A percentile compares a stretch with the other conserved stretches of the same genome.
Conservation (phyloP, 108 stramenopile genomes). For the Cyclotella choctawhatcheeana region DNA sequence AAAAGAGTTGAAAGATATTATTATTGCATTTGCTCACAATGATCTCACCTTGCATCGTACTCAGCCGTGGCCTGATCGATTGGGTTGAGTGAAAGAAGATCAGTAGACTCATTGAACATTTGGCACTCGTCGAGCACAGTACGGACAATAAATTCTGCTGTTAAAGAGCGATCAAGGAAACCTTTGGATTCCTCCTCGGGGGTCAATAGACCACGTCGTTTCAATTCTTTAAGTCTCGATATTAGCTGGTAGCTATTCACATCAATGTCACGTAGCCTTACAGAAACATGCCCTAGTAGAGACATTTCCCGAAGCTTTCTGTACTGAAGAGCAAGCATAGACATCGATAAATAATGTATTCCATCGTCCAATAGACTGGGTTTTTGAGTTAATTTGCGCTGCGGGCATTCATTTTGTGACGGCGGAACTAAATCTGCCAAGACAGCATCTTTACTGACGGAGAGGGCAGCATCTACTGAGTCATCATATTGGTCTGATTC, state of each 20-base stretch:
- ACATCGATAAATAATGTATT: slow-evolving; percentile 7
- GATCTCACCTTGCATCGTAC: slow-evolving; percentile 7
- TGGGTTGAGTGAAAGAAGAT: not conserved
- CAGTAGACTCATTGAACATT: slow-evolving; percentile 18
- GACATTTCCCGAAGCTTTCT: slow-evolving; percentile 25
- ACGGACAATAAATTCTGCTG: slow-evolving; percentile 9
- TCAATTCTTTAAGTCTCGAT: slow-evolving; percentile 8
- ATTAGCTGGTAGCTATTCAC: slow-evolving; percentile 19
- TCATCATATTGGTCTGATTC: slow-evolving; percentile 1
- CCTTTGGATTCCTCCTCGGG: not conserved
- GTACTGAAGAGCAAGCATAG: slow-evolving; percentile 20
- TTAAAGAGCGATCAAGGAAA: slow-evolving; percentile 8
- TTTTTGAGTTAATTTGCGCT: not conserved
- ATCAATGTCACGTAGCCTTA: slow-evolving; percentile 23
- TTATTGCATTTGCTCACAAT: too few species aligned
- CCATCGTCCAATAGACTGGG: slow-evolving; percentile 1
- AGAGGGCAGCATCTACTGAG: not conserved
- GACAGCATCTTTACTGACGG: not conserved
- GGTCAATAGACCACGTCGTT: slow-evolving; percentile 2
- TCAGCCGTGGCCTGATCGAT: not conserved
- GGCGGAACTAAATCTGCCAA: not conserved
- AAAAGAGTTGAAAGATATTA: not conserved
- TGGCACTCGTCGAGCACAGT: slow-evolving; percentile 19
- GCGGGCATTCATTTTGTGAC: not conserved
- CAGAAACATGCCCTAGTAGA: slow-evolving; percentile 24